Percentiles rank a stretch among this genome's conserved stretches.
Evolutionary conservation across 192 early-diverging fungal genomes (phyloP).

Genomic region (Phycomyces nitens): DNA sequence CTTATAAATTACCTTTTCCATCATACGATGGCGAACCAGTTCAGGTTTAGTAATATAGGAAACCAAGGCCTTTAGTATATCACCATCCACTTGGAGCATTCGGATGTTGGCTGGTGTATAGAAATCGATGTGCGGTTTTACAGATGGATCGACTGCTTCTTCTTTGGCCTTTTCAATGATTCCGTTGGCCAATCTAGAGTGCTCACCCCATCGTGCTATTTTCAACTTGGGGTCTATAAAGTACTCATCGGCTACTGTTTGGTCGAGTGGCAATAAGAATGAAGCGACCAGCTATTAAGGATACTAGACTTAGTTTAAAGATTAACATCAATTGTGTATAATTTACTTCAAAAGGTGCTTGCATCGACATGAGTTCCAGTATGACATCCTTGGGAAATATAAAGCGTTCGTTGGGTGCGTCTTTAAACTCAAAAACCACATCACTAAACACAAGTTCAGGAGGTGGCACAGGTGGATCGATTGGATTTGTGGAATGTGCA

Average conservation of each 20-base stretch:
- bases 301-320: neutral
- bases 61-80: conserved; percentile 9
- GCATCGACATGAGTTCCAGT: conserved; percentile 33
- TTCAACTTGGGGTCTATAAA: conserved; percentile 22
- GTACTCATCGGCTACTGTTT: conserved; percentile 5
- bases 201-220: conserved; percentile 15
- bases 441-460: conserved; percentile 24
- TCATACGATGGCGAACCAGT: conserved; percentile 13
- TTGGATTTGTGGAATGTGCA: too few species aligned
- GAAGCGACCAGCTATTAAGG: conserved; percentile 25
- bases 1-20: conserved; percentile 21
- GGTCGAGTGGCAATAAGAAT: conserved; percentile 28
- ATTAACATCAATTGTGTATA: too few species aligned
- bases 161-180: neutral
- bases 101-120: conserved; percentile 27
- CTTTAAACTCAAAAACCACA: conserved; percentile 57
- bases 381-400: conserved; percentile 55
- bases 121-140: neutral
- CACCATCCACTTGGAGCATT: neutral
- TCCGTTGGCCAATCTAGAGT: neutral
- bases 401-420: conserved; percentile 44
- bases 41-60: neutral
- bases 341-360: conserved; percentile 18
- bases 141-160: neutral
- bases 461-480: conserved; percentile 3